Conservation (phyloP, 805 yeast genomes). For the Spencermartinsiella europaea region DNA sequence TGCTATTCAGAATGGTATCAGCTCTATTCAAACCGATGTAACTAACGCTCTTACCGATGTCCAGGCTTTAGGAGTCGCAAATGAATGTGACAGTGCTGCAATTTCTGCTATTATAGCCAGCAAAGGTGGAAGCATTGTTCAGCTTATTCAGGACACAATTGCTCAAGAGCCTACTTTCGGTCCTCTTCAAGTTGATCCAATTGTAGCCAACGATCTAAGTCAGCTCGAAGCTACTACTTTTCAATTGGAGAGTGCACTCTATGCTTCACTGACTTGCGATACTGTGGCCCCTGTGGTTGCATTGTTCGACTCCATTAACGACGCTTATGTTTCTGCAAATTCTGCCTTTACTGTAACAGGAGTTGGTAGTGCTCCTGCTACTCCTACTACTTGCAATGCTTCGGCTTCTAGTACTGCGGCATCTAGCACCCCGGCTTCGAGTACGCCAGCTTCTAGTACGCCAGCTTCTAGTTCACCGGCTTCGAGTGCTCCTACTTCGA, state of each 20-base stretch:
- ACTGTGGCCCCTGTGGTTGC: conserved; percentile 13
- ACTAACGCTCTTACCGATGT: conserved; percentile 10
- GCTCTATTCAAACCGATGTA: conserved; percentile 21
- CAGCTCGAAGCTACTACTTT: conserved; percentile 7
- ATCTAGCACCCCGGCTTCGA: conserved; percentile 15
- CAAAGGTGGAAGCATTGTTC: conserved; percentile 10
- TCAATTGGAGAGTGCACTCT: conserved; percentile 4
- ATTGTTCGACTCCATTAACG: conserved; percentile 5
- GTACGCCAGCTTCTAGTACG: conserved; percentile 14
- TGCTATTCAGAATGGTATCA: conserved; percentile 25
- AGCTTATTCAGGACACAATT: conserved; percentile 19
- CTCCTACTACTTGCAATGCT: conserved; percentile 4
- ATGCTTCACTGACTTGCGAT: conserved; percentile 17
- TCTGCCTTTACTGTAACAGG: conserved; percentile 7
- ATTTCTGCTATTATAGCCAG: conserved; percentile 9
- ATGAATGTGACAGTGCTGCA: conserved; percentile 12
- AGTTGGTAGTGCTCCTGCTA: conserved; percentile 2
- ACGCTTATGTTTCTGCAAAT: conserved; percentile 10
- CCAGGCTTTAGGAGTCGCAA: conserved; percentile 11
- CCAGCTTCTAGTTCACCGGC: conserved; percentile 6
- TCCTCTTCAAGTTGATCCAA: conserved; percentile 19
- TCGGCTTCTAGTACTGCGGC: conserved; percentile 10
- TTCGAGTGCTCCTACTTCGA: conserved; percentile 9
- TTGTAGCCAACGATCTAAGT: conserved; percentile 13
- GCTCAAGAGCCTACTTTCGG: conserved; percentile 25